phyloP scores from a whole-genome alignment of 305 asterid species.

The Solanum hybrid region DNA sequence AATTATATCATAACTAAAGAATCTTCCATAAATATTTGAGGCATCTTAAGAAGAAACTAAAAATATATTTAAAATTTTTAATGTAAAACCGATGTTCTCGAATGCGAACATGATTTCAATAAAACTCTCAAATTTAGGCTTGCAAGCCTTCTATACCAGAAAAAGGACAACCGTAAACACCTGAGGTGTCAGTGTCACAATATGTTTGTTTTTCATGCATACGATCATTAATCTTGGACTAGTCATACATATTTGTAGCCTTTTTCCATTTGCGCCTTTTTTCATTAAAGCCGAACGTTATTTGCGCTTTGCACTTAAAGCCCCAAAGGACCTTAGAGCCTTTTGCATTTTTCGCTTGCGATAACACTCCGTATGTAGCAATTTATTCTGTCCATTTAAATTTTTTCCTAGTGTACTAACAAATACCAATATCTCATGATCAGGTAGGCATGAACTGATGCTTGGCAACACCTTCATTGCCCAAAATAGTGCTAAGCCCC shows the following conservation, averaged over 20 bases:
- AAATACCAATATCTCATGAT: slow-evolving; percentile 11
- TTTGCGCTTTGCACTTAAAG: neutral
- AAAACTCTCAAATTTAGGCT: neutral
- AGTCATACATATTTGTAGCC: neutral
- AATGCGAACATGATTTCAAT: neutral
- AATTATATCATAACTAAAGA: neutral
- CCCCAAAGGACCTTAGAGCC: neutral
- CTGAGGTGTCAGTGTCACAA: neutral
- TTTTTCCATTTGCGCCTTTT: neutral
- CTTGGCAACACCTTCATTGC: slow-evolving; percentile 74
- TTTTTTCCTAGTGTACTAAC: neutral
- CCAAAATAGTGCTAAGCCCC: slow-evolving; percentile 44
- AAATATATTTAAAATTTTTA: neutral
- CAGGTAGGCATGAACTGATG: slow-evolving; percentile 78
- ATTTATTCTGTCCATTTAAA: neutral
- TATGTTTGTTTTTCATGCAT: neutral
- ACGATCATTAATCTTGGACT: neutral
- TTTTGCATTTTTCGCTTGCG: neutral
- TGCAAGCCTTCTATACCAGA: neutral
- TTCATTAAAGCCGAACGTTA: neutral
- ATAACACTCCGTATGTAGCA: neutral
- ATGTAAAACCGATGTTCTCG: neutral
- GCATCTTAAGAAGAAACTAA: neutral
- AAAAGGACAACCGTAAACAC: neutral
- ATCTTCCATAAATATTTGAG: neutral